Conservation (phyloP, 2,329 filamentous ascomycete genomes). For the Diaporthe sp. region DNA sequence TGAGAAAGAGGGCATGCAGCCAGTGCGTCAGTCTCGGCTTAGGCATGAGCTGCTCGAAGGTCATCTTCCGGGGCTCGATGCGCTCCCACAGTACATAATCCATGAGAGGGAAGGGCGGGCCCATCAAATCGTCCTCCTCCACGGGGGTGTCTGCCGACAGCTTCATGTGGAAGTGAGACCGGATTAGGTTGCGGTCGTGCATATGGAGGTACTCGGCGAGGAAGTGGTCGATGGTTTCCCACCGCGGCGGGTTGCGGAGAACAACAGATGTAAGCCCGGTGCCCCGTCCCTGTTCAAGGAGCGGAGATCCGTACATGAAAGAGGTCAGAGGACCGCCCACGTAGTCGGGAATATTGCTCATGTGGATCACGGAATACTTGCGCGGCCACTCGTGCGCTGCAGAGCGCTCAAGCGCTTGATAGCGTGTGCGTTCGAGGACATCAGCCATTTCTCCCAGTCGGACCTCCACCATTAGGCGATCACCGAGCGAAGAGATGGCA, state of each 20-base stretch:
- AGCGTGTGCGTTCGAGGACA: slow-evolving; percentile 48
- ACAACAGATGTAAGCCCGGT: background rate
- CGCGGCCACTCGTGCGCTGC: background rate
- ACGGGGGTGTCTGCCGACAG: no score
- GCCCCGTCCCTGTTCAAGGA: background rate
- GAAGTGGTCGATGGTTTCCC: slow-evolving; percentile 45
- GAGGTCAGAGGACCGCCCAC: background rate
- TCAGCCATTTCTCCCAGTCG: slow-evolving; percentile 49
- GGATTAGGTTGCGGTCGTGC: slow-evolving; percentile 44
- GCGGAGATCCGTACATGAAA: background rate
- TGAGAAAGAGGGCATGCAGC: slow-evolving; percentile 45
- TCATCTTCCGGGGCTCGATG: background rate
- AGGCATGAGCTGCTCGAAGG: slow-evolving; percentile 40
- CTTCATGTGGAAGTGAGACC: slow-evolving; percentile 42
- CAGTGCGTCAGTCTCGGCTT: slow-evolving; percentile 44
- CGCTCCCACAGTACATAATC: slow-evolving; percentile 44
- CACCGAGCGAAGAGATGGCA: background rate
- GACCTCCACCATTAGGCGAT: slow-evolving; percentile 43
- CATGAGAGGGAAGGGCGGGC: slow-evolving; percentile 39
- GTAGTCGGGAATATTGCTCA: slow-evolving; percentile 20
- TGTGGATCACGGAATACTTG: background rate
- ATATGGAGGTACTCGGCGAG: slow-evolving; percentile 50
- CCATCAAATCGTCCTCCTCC: background rate
- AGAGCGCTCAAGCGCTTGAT: slow-evolving; percentile 43
- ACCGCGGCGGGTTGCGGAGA: slow-evolving; percentile 44